Evolutionary conservation across 139 green algal genomes (phyloP), one percentile per base, ranked within the genome.

Genomic region (Closterium sp.): DNA sequence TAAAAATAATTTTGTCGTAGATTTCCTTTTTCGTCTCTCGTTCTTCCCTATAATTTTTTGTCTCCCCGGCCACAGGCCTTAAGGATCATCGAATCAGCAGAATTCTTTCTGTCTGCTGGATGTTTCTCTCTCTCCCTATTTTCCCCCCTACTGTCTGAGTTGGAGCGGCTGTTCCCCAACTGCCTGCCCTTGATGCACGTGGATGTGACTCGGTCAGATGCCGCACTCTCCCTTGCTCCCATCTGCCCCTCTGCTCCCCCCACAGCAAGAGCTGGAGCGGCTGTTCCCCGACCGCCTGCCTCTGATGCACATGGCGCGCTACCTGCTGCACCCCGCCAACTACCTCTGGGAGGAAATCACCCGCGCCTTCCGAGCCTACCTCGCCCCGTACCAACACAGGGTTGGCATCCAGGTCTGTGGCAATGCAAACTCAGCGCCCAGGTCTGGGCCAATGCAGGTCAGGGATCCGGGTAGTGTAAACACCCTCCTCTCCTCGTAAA

Each of bases 331-430:
- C 81, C 87, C 87, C 23, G 33, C 33, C 32, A 91, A 91, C 33
- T 81, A 81, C 33, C 32, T 91, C 33, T 91, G 87, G 87, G 87
- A 91, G 87, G 33, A 38, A 81, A 91, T 91, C 33, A 91, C 87
- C 33, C 34, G 87, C 21, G 33, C 81, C 21, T 83, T 86, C 25
- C 31, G 55, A 28, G 55, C 81, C 25, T 84, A 91, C 33, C 81
- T 91, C 81, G 23, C 33, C 19, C 23, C 33, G 25, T 86, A 33
- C 81, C 21, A 81, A 32, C 19, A 32, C 32, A 81, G 87, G 23
- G 81, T 91, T 28, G 87, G 87, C 87, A 38, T 91, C 4, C 87
- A 91, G 35, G 35, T 91, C 5, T 0, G 87, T 28, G 5, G 4
- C 7, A 28, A 76, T 19, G 0, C 55, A 76, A 19, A 2, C 12